Conservation (phyloP, 371 early-diverging fungal species). For the Zopfochytrium polystomum region DNA sequence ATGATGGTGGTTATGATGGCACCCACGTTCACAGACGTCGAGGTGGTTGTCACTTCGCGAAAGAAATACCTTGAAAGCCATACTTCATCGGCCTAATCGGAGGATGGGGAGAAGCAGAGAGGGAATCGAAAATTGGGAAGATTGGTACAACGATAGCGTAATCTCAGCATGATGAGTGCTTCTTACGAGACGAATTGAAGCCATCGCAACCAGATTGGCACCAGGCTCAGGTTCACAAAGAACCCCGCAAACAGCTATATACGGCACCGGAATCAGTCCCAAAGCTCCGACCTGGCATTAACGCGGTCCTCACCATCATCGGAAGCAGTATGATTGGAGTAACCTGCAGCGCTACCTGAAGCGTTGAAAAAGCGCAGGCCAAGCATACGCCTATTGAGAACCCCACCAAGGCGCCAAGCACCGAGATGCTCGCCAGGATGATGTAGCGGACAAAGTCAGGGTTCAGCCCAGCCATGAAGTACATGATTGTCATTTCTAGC, state of each 20-base stretch:
- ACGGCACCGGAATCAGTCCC: not conserved
- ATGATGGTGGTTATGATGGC: too few relatives aligned
- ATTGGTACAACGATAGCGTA: too few relatives aligned
- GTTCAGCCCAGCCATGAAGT: conserved; percentile 38
- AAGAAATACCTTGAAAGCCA: conserved; percentile 40
- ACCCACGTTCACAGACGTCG: too few relatives aligned
- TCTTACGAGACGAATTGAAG: conserved; percentile 48
- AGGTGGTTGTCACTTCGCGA: too few relatives aligned
- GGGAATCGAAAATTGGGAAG: too few relatives aligned
- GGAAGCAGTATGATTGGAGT: conserved; percentile 27
- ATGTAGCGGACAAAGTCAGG: conserved; percentile 29
- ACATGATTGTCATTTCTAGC: conserved; percentile 40
- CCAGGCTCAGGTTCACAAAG: conserved; percentile 57
- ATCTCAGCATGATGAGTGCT: too few relatives aligned
- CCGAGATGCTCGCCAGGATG: conserved; percentile 27
- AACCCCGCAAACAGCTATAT: conserved; percentile 54
- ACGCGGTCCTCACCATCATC: conserved; percentile 14
- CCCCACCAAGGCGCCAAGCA: conserved; percentile 20
- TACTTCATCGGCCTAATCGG: conserved; percentile 44
- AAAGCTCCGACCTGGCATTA: not conserved
- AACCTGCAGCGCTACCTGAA: conserved; percentile 23
- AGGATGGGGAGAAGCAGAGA: not conserved
- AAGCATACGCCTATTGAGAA: conserved; percentile 24
- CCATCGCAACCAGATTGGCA: conserved; percentile 46
- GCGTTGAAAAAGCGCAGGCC: conserved; percentile 24